Percentiles rank a stretch among this genome's conserved stretches.
These are phyloP conservation scores for Papiliotrema fonsecae DNA, from an alignment of 1,284 basidiomycete genomes.

Conservation along the genomic window DNA sequence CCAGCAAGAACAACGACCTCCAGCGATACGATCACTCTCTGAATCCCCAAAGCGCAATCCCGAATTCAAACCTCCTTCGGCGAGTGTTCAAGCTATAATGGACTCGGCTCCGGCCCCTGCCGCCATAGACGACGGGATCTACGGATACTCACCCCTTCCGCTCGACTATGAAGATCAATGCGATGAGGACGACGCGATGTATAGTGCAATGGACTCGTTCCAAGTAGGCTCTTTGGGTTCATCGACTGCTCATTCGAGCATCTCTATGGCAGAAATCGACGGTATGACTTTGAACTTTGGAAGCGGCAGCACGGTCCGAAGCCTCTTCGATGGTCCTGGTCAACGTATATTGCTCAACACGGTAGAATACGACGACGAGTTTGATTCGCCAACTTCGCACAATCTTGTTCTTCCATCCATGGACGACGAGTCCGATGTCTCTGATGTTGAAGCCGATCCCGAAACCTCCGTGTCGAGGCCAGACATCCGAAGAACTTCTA, in stretches of 20 bases:
- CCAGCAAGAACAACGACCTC: constrained; percentile 27
- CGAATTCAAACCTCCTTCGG: neutral
- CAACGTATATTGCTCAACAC: constrained; percentile 11
- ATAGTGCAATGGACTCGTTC: constrained; percentile 16
- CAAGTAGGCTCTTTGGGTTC: constrained; percentile 22
- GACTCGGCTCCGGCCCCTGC: constrained; percentile 13
- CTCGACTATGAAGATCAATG: constrained; percentile 38
- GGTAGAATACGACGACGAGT: constrained; percentile 25
- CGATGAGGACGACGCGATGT: constrained; percentile 33
- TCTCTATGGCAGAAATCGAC: neutral
- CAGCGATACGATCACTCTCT: neutral
- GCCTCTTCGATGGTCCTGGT: constrained; percentile 2
- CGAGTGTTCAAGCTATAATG: constrained; percentile 4
- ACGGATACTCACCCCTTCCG: constrained; percentile 33
- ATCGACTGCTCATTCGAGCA: neutral
- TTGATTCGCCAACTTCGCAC: constrained; percentile 21
- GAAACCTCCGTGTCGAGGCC: neutral
- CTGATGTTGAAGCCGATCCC: neutral
- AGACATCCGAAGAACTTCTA: constrained; percentile 2
- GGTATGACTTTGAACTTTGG: neutral
- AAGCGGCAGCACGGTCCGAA: neutral
- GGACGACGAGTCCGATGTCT: neutral
- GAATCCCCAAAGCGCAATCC: constrained; percentile 4
- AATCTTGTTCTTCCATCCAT: constrained; percentile 3
- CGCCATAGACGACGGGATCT: constrained; percentile 26